Evolutionary conservation across 176 grass and related monocot genomes (phyloP), one percentile per base, ranked within the genome.

Genomic region (Phyllostachys edulis): DNA sequence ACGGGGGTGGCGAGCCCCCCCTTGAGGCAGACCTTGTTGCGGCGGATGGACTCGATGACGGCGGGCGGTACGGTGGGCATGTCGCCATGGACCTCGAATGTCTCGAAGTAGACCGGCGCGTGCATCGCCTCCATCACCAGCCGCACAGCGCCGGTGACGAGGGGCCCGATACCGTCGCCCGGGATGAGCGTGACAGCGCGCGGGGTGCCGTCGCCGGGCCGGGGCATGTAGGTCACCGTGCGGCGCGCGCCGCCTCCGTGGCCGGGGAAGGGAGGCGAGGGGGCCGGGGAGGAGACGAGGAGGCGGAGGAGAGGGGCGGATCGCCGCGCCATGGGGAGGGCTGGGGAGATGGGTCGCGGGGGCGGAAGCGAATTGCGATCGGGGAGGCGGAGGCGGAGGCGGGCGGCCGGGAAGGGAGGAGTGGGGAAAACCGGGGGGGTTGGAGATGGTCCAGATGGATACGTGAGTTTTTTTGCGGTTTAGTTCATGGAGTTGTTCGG

Each of bases 171-270:
- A 12, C 95, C 92, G 56, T 98, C 95, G 21, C 95, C 95, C 14
- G 95, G 95, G 65, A 98, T 98, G 64, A 98, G 85, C 45, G 95
- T 98, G 16, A 98, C 89, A 40, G 82, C 24, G 17, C 92, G 91
- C 73, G 95, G 92, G 18, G 89, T 55, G 18, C 92, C 95, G 76
- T 98, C 95, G 70, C 92, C 95, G 14, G 95, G 95, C 37, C 95
- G 87, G 23, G 95, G 95, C 95, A 98, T 98, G 92, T 98, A 98
- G 75, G 95, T 98, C 76, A 98, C 90, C 13, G 86, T 93, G 29
- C 95, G 95, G 50, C 83, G 85, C 65, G 64, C 76, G 14, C 9
- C 84, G 72, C n/a, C 70, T 7, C 32, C 82, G n/a, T 82, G 79
- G 63, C 75, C 75, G 4, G 75, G 75, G 49, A 84, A 49, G 5